Conservation (phyloP, 306 rosid species). For the Quercus cerris region DNA sequence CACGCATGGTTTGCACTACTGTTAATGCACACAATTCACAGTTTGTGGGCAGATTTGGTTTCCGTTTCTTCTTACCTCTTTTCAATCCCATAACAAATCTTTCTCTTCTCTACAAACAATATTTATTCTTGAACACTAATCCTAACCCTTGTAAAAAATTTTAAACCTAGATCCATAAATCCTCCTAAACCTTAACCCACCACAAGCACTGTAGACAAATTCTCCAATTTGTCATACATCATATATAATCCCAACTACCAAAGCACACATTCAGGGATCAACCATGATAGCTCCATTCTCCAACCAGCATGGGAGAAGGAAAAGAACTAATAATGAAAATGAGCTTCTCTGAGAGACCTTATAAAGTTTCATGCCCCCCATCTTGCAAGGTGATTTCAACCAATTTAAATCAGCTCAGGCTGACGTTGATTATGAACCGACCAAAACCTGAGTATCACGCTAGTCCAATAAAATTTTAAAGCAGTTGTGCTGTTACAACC, state of each 20-base stretch:
- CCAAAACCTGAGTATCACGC: neutral
- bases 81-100: too few relatives aligned
- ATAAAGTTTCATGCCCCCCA: neutral
- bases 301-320: neutral
- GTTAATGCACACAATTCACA: too few relatives aligned
- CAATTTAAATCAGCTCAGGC: neutral
- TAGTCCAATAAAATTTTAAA: neutral
- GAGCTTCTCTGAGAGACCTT: neutral
- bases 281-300: neutral
- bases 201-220: too few relatives aligned
- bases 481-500: neutral
- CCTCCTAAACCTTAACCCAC: too few relatives aligned
- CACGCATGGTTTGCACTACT: too few relatives aligned
- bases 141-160: too few relatives aligned
- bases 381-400: neutral
- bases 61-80: too few relatives aligned
- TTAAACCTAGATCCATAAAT: too few relatives aligned
- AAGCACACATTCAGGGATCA: neutral
- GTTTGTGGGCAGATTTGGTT: too few relatives aligned
- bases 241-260: neutral
- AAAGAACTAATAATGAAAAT: neutral
- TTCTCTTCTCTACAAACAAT: too few relatives aligned
- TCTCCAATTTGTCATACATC: too few relatives aligned
- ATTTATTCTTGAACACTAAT: too few relatives aligned
- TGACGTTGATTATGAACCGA: neutral